Percentiles rank a stretch among this genome's conserved stretches.
Evolutionary conservation across 108 stramenopile species (phyloP).

Genomic region (Craspedostauros australis): DNA sequence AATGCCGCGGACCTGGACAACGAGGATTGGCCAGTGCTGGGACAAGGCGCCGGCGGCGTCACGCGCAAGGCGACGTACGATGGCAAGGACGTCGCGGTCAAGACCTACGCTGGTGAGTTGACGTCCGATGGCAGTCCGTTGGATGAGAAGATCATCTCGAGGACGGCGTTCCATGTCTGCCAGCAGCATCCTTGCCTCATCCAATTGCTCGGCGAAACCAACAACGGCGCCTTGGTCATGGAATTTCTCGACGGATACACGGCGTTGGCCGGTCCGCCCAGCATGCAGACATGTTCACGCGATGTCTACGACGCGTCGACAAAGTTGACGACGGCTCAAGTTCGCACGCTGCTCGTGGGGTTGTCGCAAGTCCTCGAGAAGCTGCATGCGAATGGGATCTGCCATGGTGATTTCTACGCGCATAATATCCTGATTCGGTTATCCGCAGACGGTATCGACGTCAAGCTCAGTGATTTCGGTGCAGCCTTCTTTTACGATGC

Average conservation of each 20-base stretch:
- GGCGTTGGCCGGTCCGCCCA: constrained; percentile 58
- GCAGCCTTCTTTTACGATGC: constrained; percentile 53
- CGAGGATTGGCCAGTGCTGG: constrained; percentile 25
- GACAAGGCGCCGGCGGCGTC: constrained; percentile 52
- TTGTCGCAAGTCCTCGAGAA: constrained; percentile 27
- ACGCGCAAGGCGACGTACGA: constrained; percentile 20
- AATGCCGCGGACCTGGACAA: too few relatives aligned
- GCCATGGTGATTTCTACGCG: constrained; percentile 69
- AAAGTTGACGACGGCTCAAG: neutral
- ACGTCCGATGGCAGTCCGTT: constrained; percentile 57
- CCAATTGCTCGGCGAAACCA: constrained; percentile 41
- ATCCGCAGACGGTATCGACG: neutral
- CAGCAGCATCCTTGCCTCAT: constrained; percentile 25
- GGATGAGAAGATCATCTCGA: constrained; percentile 37
- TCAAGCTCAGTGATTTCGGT: constrained; percentile 61
- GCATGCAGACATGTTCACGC: constrained; percentile 48
- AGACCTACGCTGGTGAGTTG: constrained; percentile 28
- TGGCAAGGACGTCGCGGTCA: constrained; percentile 26
- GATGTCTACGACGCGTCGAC: constrained; percentile 42
- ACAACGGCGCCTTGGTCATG: constrained; percentile 44
- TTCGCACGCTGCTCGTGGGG: constrained; percentile 20
- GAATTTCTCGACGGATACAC: constrained; percentile 39
- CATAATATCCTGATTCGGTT: constrained; percentile 53
- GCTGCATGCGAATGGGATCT: constrained; percentile 41
- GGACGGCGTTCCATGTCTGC: constrained; percentile 10